Percentiles rank a stretch among this genome's conserved stretches.
phyloP scores from a whole-genome alignment of 371 early-diverging fungal genomes.

The Cokeromyces recurvatus region DNA sequence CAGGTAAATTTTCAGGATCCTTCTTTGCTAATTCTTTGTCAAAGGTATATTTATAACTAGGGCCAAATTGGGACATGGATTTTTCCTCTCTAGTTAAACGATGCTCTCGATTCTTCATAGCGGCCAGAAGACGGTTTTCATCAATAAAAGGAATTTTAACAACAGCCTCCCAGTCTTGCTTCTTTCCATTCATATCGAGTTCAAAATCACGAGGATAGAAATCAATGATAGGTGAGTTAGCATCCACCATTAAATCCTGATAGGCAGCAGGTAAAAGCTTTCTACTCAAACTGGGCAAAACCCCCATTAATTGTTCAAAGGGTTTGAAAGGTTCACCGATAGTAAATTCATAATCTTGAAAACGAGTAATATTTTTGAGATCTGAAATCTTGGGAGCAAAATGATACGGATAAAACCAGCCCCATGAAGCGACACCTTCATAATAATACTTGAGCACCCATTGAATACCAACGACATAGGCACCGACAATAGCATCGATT shows the following conservation, averaged over 20 bases:
- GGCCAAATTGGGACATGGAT: conserved; percentile 67
- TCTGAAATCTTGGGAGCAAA: conserved; percentile 97
- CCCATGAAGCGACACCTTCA: conserved; percentile 94
- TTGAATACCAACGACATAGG: conserved; percentile 91
- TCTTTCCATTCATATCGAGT: conserved; percentile 98
- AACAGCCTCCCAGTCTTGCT: conserved; percentile 97
- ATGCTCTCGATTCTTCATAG: conserved; percentile 70
- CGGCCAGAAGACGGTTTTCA: conserved; percentile 74
- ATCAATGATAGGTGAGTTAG: conserved; percentile 82
- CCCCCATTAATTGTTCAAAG: conserved; percentile 98
- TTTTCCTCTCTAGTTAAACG: conserved; percentile 65
- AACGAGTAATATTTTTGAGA: conserved; percentile 51
- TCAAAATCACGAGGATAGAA: conserved; percentile 92
- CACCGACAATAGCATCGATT: conserved; percentile 60
- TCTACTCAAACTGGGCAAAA: conserved; percentile 87
- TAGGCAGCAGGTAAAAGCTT: conserved; percentile 77
- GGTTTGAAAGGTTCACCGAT: conserved; percentile 90
- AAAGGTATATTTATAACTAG: conserved; percentile 60
- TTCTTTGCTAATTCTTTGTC: conserved; percentile 40
- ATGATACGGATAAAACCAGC: conserved; percentile 98
- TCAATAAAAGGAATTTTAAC: conserved; percentile 95
- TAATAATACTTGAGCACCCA: conserved; percentile 99
- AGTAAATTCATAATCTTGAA: conserved; percentile 63
- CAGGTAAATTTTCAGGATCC: conserved; percentile 14
- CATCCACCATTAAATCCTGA: conserved; percentile 81